Evolutionary conservation across 2,329 filamentous ascomycete genomes (phyloP).

Genomic region (Diaporthe longicolla): DNA sequence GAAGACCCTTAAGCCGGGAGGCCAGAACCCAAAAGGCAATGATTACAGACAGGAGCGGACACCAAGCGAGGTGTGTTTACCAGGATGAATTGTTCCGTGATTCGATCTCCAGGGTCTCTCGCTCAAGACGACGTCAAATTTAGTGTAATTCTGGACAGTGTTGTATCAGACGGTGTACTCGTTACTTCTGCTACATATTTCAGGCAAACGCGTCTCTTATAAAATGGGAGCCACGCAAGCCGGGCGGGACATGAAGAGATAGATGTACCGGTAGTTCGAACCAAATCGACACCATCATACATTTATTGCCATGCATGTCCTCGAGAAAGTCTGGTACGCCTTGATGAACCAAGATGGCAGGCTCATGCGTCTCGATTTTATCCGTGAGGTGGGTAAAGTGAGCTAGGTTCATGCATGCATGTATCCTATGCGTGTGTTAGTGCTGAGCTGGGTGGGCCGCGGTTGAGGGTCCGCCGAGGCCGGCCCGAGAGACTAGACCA

Average conservation of each 20-base stretch:
- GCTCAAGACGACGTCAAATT: not conserved
- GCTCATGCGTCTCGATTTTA: slow-evolving; percentile 22
- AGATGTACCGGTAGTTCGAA: slow-evolving; percentile 8
- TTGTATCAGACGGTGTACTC: not conserved
- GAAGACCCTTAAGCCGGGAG: not conserved
- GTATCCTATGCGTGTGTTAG: not conserved
- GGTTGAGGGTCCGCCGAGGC: slow-evolving; percentile 1
- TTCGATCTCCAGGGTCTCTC: not conserved
- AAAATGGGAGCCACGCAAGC: not conserved
- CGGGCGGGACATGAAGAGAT: not conserved
- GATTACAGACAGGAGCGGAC: not conserved
- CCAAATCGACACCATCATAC: not conserved
- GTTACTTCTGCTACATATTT: slow-evolving; percentile 16
- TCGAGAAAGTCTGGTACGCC: slow-evolving; percentile 6
- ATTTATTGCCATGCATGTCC: not conserved
- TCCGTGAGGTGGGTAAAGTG: not conserved
- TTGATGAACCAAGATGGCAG: slow-evolving; percentile 3
- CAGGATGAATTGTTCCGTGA: not conserved
- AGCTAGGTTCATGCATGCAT: slow-evolving; percentile 31
- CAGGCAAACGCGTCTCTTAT: not conserved
- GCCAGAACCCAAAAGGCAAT: not conserved
- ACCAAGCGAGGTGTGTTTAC: not conserved
- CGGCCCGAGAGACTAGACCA: not conserved
- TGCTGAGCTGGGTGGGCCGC: not conserved
- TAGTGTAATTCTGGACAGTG: not conserved